Base-by-base conservation (phyloP, 495 filamentous ascomycete genomes). In the Tuber borchii region DNA sequence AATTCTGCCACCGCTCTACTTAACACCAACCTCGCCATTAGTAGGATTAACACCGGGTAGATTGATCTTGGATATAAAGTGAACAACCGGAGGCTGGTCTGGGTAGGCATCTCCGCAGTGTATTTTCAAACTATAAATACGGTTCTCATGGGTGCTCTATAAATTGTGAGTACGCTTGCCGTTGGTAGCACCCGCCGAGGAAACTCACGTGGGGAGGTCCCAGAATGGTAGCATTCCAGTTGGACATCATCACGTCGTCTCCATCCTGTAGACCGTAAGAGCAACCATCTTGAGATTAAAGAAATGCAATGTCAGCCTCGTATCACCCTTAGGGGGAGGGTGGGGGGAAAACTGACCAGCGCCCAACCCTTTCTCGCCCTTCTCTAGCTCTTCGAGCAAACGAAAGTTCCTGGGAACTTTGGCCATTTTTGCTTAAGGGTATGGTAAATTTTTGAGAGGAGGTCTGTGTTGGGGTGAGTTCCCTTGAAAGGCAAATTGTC, bases 181-280 rank as follows among this genome's bases (percentile, higher is more conserved):
- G 68, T 75, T 34, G 2, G 31, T 40, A 22, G 43, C 51, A 44
- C 34, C 2, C 34, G n/a, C 26, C 10, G 17, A 73, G 39, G 56
- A 77, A 46, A 87, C 91, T 78, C 86, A 97, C 95, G 84, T 99
- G 96, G 81, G 96, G 95, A 80, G 95, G 95, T 0, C 95, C 95
- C 71, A 97, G 90, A 79, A 99, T 97, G 1, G 95, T 98, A 72
- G 93, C 95, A 79, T 96, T 97, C 95, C 95, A 99, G 88, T 97
- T 93, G 76, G 93, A 93, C 94, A 99, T 97, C 85, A 94, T 90
- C 81, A 97, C 89, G 81, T 99, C 95, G 82, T 97, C 95, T 40
- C 93, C 93, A 85, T 98, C 93, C 73, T 93, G 93, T 65, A 98
- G 90, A 81, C 95, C 95, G 79, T 97, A 98, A 6, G 95, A 98